phyloP scores from a whole-genome alignment of 805 yeast genomes.

The Teunomyces lycoperdinae region DNA sequence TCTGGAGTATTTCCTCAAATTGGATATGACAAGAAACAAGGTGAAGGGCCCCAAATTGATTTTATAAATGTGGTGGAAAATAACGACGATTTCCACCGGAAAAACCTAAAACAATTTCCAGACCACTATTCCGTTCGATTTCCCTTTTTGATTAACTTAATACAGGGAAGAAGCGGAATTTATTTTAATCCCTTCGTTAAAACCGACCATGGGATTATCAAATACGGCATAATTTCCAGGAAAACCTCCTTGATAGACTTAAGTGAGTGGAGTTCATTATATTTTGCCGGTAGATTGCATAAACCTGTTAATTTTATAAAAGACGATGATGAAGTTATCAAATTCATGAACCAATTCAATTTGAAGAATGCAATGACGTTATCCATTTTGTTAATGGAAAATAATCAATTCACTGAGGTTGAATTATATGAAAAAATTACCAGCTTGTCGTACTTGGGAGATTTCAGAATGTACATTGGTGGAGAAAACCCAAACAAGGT shows the following conservation, averaged over 20 bases:
- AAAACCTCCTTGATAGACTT: conserved; percentile 64
- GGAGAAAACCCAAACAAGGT: conserved; percentile 94
- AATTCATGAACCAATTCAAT: conserved; percentile 71
- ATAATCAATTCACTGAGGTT: conserved; percentile 47
- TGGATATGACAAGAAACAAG: conserved; percentile 31
- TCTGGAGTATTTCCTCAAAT: conserved; percentile 84
- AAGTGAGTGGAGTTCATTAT: conserved; percentile 80
- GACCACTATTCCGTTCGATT: conserved; percentile 64
- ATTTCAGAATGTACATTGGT: conserved; percentile 76
- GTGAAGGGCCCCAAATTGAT: conserved; percentile 68
- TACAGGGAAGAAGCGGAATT: conserved; percentile 69
- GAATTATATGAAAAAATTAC: conserved; percentile 77
- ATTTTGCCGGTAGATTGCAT: conserved; percentile 89
- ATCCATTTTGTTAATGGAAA: conserved; percentile 50
- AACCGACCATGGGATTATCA: conserved; percentile 52
- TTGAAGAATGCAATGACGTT: conserved; percentile 73
- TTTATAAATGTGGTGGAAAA: conserved; percentile 77
- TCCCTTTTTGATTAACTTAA: conserved; percentile 32
- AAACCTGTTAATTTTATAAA: conserved; percentile 82
- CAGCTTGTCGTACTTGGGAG: conserved; percentile 82
- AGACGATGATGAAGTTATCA: conserved; percentile 55
- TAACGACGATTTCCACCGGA: conserved; percentile 72
- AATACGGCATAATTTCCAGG: conserved; percentile 82
- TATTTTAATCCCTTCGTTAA: conserved; percentile 89
- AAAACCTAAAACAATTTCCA: conserved; percentile 65